These are phyloP conservation scores for Saprolegnia diclina DNA, from an alignment of 352 stramenopile species.

Conservation along the genomic window DNA sequence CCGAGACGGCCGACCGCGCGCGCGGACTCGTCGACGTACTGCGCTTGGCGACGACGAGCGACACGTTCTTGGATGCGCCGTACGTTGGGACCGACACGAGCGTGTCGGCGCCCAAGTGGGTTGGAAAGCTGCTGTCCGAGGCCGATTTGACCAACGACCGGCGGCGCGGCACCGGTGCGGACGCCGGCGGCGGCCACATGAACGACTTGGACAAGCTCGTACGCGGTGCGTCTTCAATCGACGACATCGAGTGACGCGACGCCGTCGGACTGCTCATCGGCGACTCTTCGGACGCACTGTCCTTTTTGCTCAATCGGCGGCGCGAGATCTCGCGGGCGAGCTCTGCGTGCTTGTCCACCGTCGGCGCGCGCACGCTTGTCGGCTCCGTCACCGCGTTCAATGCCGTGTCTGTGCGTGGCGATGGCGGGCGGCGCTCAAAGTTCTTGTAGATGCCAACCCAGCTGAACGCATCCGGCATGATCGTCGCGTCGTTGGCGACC, in stretches of 20 bases:
- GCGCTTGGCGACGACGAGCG: not conserved
- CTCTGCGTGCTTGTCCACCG: not conserved
- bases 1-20: not conserved
- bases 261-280: not conserved
- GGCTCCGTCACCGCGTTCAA: not conserved
- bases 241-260: not conserved
- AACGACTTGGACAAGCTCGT: not conserved
- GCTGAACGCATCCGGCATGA: not conserved
- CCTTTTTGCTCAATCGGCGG: not conserved
- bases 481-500: not conserved
- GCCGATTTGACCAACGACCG: not conserved
- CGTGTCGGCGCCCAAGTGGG: not conserved
- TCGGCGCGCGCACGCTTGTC: not conserved
- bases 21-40: not conserved
- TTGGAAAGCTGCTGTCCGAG: not conserved
- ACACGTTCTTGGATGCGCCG: not conserved
- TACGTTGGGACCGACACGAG: not conserved
- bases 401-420: not conserved
- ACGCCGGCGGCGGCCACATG: not conserved
- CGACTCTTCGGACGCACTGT: not conserved
- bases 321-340: not conserved
- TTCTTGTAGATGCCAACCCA: slow-evolving; percentile 10
- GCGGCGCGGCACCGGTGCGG: too few species aligned
- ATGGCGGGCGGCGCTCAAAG: not conserved
- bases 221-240: not conserved